These are phyloP conservation scores for Elsinoe arachidis DNA, from an alignment of 2,329 filamentous ascomycete genomes.

Conservation along the genomic window DNA sequence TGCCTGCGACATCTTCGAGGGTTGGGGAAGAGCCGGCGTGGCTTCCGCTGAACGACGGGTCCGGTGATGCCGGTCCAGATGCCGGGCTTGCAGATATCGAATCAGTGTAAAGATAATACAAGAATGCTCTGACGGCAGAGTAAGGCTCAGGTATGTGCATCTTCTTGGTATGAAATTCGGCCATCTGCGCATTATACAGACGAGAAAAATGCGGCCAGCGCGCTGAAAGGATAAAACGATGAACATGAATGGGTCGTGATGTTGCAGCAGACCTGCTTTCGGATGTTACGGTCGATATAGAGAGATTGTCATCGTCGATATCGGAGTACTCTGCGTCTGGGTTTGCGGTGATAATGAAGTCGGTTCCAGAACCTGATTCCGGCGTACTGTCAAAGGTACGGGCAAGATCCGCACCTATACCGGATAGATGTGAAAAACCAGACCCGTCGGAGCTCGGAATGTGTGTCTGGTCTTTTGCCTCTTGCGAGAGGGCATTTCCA, in stretches of 20 bases:
- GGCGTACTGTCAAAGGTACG: constrained; percentile 79
- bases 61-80: constrained; percentile 17
- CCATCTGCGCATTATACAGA: constrained; percentile 88
- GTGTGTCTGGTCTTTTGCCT: constrained; percentile 34
- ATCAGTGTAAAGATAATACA: constrained; percentile 95
- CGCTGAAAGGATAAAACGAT: constrained; percentile 86
- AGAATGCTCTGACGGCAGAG: constrained; percentile 83
- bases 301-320: constrained; percentile 35
- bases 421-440: constrained; percentile 41
- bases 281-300: constrained; percentile 20
- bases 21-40: constrained; percentile 37
- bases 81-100: constrained; percentile 51
- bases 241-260: constrained; percentile 83
- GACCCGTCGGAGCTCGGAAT: constrained; percentile 47
- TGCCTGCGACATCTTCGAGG: constrained; percentile 79
- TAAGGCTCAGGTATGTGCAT: constrained; percentile 98
- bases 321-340: constrained; percentile 43
- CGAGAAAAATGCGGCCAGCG: constrained; percentile 96
- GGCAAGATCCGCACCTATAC: constrained; percentile 78
- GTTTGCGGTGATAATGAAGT: constrained; percentile 85
- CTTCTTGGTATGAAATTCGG: constrained; percentile 90
- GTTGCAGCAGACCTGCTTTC: constrained; percentile 45
- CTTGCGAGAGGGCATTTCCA: constrained; percentile 55
- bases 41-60: constrained; percentile 7
- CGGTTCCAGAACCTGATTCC: constrained; percentile 74